Percentiles rank a stretch among this genome's conserved stretches.
phyloP scores from a whole-genome alignment of 164 flowering plant species.

The Chimonanthus salicifolius region DNA sequence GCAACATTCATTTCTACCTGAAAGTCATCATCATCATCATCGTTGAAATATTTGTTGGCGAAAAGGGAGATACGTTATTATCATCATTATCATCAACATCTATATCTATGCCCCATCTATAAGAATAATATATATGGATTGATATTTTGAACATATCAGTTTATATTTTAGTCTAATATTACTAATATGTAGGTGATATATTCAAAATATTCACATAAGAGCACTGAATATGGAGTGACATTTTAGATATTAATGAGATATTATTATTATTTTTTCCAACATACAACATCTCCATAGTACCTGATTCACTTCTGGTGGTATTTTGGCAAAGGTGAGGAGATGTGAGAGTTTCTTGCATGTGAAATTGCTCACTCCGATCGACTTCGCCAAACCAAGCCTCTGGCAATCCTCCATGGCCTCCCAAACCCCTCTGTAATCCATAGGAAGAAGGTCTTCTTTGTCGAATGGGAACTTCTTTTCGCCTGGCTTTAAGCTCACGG shows the following conservation, averaged over 20 bases:
- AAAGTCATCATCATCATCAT: background rate
- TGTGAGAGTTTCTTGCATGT: slow-evolving; percentile 19
- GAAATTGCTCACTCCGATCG: slow-evolving; percentile 34
- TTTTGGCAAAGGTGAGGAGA: slow-evolving; percentile 17
- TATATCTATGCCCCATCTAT: no score
- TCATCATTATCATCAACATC: no score
- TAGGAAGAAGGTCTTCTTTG: slow-evolving; percentile 18
- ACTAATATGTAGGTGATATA: no score
- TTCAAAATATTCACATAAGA: no score
- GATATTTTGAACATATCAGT: no score
- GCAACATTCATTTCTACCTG: slow-evolving; percentile 28
- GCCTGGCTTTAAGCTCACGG: background rate
- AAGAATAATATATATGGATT: no score
- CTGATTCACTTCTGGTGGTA: slow-evolving; percentile 33
- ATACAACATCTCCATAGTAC: slow-evolving; percentile 1
- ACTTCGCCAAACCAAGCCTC: slow-evolving; percentile 20
- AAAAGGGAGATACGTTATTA: no score
- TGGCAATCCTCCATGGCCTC: slow-evolving; percentile 26
- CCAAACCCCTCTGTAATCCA: slow-evolving; percentile 24
- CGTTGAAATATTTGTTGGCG: no score
- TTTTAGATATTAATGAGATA: no score
- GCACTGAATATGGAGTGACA: background rate
- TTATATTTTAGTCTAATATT: no score
- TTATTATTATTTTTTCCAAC: no score
- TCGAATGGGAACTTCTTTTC: background rate